Percentiles rank a stretch among this genome's conserved stretches.
phyloP scores from a whole-genome alignment of 495 filamentous ascomycete species.

The Neurospora sp. region DNA sequence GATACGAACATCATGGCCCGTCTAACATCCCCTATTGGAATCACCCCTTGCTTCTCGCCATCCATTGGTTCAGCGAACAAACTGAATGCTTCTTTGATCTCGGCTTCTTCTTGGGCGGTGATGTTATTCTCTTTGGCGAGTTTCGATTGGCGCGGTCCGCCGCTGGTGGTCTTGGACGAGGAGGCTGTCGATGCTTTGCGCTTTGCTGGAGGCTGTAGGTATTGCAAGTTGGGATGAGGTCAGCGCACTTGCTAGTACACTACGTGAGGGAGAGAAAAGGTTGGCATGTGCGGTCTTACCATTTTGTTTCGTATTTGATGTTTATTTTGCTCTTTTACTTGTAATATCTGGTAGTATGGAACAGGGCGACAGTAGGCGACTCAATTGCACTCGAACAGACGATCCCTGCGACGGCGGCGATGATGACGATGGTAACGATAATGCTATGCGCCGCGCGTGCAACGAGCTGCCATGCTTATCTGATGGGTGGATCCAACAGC shows the following conservation, averaged over 20 bases:
- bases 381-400: background rate
- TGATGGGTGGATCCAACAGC: background rate
- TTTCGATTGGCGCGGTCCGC: conserved; percentile 51
- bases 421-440: background rate
- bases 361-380: background rate
- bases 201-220: conserved; percentile 30
- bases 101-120: conserved; percentile 68
- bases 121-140: conserved; percentile 84
- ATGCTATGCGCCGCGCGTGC: background rate
- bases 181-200: conserved; percentile 18
- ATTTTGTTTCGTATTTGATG: background rate
- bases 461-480: background rate
- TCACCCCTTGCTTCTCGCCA: conserved; percentile 60
- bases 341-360: background rate
- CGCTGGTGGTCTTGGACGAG: conserved; percentile 9
- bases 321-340: no score
- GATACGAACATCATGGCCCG: conserved; percentile 66
- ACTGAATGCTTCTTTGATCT: conserved; percentile 82
- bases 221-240: background rate
- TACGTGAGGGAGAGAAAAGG: background rate
- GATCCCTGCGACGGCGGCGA: background rate
- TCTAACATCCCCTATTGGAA: conserved; percentile 67
- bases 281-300: background rate
- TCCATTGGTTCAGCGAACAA: conserved; percentile 66
- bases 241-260: background rate